These are phyloP conservation scores for Hordeum pubiflorum DNA, from an alignment of 202 grass and related monocot genomes.

Conservation along the genomic window DNA sequence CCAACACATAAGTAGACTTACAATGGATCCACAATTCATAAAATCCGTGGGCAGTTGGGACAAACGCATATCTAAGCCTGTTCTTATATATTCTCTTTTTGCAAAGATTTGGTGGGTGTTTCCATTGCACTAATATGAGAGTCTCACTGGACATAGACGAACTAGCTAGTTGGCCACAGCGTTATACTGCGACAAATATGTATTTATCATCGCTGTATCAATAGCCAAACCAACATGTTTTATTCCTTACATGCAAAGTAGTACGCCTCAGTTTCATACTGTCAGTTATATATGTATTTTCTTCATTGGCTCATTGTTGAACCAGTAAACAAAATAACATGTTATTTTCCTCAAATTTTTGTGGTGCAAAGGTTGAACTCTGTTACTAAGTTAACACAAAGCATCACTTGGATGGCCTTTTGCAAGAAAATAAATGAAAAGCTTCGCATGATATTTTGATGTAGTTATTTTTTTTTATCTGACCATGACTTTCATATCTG, in stretches of 20 bases:
- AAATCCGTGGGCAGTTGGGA: neutral
- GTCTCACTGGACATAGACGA: neutral
- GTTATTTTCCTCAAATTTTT: neutral
- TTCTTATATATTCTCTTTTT: neutral
- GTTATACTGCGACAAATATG: neutral
- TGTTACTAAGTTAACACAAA: neutral
- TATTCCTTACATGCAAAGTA: neutral
- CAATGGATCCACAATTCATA: neutral
- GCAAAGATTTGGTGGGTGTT: neutral
- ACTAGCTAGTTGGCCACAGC: neutral
- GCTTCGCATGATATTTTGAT: neutral
- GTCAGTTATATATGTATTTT: neutral
- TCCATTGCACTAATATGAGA: neutral
- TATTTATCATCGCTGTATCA: neutral
- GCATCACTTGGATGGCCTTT: neutral
- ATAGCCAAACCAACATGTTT: neutral
- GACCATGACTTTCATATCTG: too few relatives aligned
- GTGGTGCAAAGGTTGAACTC: neutral
- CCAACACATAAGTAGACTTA: neutral
- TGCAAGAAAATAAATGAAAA: neutral
- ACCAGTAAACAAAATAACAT: neutral
- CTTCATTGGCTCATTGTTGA: neutral
- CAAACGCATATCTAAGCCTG: neutral
- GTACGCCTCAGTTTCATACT: neutral
- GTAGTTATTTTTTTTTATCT: too few relatives aligned